Evolutionary conservation across 225 moss, liverwort and hornwort genomes (phyloP).

Genomic region (Climacium dendroides): DNA sequence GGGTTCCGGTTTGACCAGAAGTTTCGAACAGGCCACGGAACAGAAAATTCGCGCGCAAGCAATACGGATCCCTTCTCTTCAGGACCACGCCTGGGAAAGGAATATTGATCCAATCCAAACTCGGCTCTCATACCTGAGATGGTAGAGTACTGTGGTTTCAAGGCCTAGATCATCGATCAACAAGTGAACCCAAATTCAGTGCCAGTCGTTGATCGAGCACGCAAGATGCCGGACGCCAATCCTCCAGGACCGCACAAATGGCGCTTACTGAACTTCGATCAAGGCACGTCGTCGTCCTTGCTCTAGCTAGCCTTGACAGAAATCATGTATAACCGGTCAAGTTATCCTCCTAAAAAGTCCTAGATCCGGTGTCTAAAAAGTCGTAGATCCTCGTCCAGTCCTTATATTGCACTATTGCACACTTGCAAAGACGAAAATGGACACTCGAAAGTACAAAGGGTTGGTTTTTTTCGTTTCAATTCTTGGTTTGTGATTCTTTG

Average conservation of each 20-base stretch:
- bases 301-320: background rate
- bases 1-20: background rate
- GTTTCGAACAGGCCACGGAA: background rate
- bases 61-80: background rate
- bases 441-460: background rate
- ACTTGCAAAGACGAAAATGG: background rate
- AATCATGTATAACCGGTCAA: background rate
- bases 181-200: background rate
- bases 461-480: no score
- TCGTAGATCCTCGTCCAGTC: background rate
- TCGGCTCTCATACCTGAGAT: background rate
- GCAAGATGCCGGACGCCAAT: background rate
- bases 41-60: background rate
- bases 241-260: background rate
- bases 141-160: background rate
- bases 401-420: background rate
- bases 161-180: background rate
- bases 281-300: background rate
- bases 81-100: background rate
- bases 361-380: background rate
- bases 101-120: background rate
- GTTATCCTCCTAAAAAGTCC: no score
- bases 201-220: background rate
- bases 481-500: no score
- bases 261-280: background rate